phyloP scores from a whole-genome alignment of 805 yeast species.

The Ogataea henricii region DNA sequence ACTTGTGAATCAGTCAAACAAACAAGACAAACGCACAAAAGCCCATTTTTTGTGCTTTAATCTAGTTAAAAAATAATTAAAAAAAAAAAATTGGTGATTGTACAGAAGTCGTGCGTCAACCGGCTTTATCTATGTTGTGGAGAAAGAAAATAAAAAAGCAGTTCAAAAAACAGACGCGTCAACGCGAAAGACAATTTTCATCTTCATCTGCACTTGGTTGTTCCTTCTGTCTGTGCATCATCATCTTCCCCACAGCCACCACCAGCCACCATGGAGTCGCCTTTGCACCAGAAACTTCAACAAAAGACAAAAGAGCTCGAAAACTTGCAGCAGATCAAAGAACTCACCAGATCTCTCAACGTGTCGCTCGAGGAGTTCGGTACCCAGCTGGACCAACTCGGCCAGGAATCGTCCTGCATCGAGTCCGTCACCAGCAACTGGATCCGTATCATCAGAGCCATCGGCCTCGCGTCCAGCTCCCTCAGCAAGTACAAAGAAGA shows the following conservation, averaged over 20 bases:
- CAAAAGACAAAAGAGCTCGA: slow-evolving; percentile 56
- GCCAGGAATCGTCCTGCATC: slow-evolving; percentile 62
- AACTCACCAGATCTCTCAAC: slow-evolving; percentile 47
- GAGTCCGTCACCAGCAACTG: slow-evolving; percentile 62
- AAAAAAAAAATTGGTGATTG: background rate
- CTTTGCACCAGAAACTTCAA: slow-evolving; percentile 28
- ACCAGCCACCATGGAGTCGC: slow-evolving; percentile 36
- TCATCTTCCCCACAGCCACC: too few relatives aligned
- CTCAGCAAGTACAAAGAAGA: slow-evolving; percentile 44
- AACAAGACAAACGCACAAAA: background rate
- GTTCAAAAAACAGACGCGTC: slow-evolving; percentile 4
- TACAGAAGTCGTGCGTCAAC: background rate
- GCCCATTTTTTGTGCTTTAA: background rate
- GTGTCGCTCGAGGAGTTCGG: slow-evolving; percentile 49
- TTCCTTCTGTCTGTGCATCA: slow-evolving; percentile 15
- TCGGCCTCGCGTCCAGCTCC: slow-evolving; percentile 61
- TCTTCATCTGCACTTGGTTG: slow-evolving; percentile 43
- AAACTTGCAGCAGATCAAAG: slow-evolving; percentile 48
- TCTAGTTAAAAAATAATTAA: background rate
- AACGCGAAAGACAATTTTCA: slow-evolving; percentile 6
- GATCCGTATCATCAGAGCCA: slow-evolving; percentile 61
- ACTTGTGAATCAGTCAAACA: too few relatives aligned
- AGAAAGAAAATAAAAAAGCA: background rate
- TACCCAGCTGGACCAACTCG: slow-evolving; percentile 48
- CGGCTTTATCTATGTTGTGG: background rate